These are phyloP conservation scores for Ascochyta rabiei DNA, from an alignment of 2,329 filamentous ascomycete genomes.

Conservation along the genomic window DNA sequence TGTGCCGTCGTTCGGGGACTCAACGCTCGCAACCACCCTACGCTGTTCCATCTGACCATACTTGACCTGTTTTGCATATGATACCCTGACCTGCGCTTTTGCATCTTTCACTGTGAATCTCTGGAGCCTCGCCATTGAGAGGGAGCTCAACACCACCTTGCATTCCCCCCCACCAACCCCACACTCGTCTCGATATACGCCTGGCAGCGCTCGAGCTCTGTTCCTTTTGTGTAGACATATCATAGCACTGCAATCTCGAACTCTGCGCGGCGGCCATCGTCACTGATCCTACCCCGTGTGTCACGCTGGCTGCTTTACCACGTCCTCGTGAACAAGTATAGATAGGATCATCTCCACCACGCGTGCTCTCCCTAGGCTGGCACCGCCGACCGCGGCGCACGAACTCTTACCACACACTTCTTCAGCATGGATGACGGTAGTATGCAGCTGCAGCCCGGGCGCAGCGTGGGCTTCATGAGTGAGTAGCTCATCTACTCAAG, in stretches of 20 bases:
- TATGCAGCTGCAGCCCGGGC: slow-evolving; percentile 40
- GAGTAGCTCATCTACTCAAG: slow-evolving; percentile 5
- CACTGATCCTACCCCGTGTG: not conserved
- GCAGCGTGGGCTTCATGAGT: slow-evolving; percentile 51
- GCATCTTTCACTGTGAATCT: not conserved
- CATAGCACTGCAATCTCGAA: not conserved
- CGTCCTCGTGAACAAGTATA: slow-evolving; percentile 39
- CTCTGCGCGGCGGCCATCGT: not conserved
- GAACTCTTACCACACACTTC: not conserved
- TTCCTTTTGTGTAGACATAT: not conserved
- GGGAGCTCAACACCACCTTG: not conserved
- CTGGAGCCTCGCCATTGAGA: not conserved
- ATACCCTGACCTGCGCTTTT: not conserved
- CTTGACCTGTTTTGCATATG: not conserved
- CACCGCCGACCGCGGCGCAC: slow-evolving; percentile 16
- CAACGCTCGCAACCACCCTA: not conserved
- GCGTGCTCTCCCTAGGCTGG: not conserved
- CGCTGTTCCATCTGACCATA: not conserved
- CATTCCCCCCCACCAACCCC: not conserved
- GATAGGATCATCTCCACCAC: slow-evolving; percentile 21
- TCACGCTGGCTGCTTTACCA: not conserved
- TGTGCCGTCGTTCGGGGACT: not conserved
- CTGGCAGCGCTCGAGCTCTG: not conserved
- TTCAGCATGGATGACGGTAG: slow-evolving; percentile 38
- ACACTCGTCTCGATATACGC: slow-evolving; percentile 3